These are phyloP conservation scores for Coelastrella sp. DNA, from an alignment of 139 green algal genomes.

Conservation along the genomic window DNA sequence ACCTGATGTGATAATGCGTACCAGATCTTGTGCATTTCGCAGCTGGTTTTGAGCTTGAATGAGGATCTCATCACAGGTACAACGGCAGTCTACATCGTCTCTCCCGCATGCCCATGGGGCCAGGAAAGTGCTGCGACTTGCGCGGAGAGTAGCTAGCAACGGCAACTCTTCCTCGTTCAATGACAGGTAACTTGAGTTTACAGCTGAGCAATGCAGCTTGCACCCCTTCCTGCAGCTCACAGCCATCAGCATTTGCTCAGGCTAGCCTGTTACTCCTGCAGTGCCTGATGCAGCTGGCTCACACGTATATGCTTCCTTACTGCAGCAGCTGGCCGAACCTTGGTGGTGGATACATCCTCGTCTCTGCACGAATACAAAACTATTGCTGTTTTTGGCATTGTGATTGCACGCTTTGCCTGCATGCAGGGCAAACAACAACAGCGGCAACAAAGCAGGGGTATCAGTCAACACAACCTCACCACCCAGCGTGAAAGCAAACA, in stretches of 20 bases:
- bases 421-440: conserved; percentile 18
- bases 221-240: neutral
- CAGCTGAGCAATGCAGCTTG: neutral
- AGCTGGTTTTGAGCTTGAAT: neutral
- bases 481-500: conserved; percentile 10
- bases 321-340: no score
- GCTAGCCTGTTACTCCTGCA: neutral
- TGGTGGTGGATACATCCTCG: no score
- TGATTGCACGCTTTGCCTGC: neutral
- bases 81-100: neutral
- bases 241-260: neutral
- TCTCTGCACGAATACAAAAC: neutral
- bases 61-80: neutral
- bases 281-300: no score
- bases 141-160: conserved; percentile 18
- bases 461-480: conserved; percentile 12
- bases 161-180: conserved; percentile 32
- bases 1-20: neutral
- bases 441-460: neutral
- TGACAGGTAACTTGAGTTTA: conserved; percentile 43
- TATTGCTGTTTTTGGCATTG: neutral
- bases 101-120: neutral
- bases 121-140: neutral
- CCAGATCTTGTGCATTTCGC: neutral
- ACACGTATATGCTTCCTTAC: no score